Evolutionary conservation across 371 early-diverging fungal species (phyloP).

Genomic region (Batrachochytrium dendrobatidis): DNA sequence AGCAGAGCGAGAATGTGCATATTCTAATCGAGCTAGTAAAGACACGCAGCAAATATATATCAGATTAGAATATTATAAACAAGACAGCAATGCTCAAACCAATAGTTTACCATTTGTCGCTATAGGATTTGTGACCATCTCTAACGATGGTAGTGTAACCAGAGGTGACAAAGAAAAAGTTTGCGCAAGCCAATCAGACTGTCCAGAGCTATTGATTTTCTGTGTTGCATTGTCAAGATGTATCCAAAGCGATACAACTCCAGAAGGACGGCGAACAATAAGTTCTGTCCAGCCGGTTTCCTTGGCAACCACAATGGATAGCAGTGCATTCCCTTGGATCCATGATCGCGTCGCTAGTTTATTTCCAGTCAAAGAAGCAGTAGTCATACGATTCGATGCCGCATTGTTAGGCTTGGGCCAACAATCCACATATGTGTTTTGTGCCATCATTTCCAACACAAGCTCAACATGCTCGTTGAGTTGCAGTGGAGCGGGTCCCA

Average conservation of each 20-base stretch:
- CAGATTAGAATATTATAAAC: no score
- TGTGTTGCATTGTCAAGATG: conserved; percentile 56
- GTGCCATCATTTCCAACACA: conserved; percentile 87
- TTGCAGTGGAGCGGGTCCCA: neutral
- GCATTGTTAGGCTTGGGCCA: conserved; percentile 44
- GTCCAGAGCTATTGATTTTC: neutral
- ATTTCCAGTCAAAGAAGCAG: neutral
- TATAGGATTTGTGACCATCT: no score
- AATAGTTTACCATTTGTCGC: no score
- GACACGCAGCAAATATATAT: no score
- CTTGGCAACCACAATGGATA: conserved; percentile 63
- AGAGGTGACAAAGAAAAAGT: neutral
- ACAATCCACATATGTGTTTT: conserved; percentile 72
- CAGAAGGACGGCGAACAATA: conserved; percentile 75
- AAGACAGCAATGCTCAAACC: no score
- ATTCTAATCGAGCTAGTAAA: no score
- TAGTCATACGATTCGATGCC: conserved; percentile 10
- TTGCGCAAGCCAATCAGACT: neutral
- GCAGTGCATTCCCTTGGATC: conserved; percentile 76
- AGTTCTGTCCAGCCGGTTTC: conserved; percentile 71
- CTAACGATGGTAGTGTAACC: no score
- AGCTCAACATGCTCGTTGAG: conserved; percentile 77
- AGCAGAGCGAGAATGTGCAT: no score
- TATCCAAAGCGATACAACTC: conserved; percentile 62
- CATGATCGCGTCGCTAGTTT: conserved; percentile 49